Percentiles rank a stretch among this genome's conserved stretches.
phyloP scores from a whole-genome alignment of 768 basidiomycete species.

The Lentinula sp. region DNA sequence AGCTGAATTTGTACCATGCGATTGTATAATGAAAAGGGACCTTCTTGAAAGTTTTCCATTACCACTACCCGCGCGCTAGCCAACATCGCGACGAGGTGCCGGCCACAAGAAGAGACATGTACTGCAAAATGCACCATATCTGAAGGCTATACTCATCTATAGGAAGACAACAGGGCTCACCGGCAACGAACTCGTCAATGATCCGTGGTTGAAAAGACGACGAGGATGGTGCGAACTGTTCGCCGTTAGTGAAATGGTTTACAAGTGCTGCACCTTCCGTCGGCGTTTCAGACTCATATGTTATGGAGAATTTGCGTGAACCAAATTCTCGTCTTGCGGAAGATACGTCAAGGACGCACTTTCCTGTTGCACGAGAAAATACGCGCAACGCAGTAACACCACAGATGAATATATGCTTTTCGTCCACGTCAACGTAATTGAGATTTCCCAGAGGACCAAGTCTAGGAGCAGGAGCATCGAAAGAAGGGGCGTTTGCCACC shows the following conservation, averaged over 20 bases:
- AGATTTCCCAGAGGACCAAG: constrained; percentile 29
- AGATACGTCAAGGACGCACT: constrained; percentile 36
- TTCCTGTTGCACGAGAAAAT: constrained; percentile 44
- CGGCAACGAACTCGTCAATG: constrained; percentile 42
- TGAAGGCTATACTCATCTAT: background rate
- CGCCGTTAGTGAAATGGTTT: background rate
- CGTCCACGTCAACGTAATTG: constrained; percentile 62
- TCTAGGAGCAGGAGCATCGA: background rate
- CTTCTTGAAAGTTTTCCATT: constrained; percentile 34
- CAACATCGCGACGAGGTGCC: constrained; percentile 37
- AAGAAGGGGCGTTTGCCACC: background rate
- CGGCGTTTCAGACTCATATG: constrained; percentile 9
- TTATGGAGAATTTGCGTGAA: constrained; percentile 22
- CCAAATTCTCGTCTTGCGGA: constrained; percentile 28
- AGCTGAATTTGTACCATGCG: constrained; percentile 34
- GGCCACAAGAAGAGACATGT: constrained; percentile 43
- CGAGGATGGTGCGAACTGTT: background rate
- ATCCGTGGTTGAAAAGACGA: constrained; percentile 5
- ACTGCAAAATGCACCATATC: constrained; percentile 17
- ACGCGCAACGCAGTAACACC: constrained; percentile 41
- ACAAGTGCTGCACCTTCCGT: constrained; percentile 3
- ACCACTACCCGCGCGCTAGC: constrained; percentile 34
- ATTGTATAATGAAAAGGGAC: constrained; percentile 22
- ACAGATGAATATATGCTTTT: constrained; percentile 55
- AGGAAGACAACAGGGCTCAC: constrained; percentile 19